phyloP scores from a whole-genome alignment of 192 early-diverging fungal genomes.

The Podila epigama region DNA sequence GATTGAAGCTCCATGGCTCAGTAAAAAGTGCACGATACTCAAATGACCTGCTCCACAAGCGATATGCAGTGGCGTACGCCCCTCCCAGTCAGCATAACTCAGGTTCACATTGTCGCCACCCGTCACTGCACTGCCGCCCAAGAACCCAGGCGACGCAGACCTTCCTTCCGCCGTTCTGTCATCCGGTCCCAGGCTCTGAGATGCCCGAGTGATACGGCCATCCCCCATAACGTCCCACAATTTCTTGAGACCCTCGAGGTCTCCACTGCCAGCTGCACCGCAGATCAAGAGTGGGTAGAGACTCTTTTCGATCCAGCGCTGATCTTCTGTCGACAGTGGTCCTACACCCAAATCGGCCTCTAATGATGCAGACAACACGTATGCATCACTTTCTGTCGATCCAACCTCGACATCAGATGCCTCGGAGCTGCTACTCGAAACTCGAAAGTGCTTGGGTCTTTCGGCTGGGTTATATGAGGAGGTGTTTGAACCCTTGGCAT shows the following conservation, averaged over 20 bases:
- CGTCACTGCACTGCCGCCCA: conserved; percentile 28
- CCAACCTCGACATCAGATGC: conserved; percentile 9
- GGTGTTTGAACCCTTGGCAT: background rate
- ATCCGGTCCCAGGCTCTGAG: conserved; percentile 19
- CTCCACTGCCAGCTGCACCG: conserved; percentile 84
- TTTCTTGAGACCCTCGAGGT: conserved; percentile 78
- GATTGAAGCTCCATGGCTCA: conserved; percentile 87
- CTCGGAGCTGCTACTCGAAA: background rate
- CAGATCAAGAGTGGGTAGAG: conserved; percentile 87
- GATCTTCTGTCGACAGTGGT: conserved; percentile 57
- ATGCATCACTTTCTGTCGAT: conserved; percentile 1
- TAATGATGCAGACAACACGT: background rate
- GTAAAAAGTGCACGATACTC: conserved; percentile 75
- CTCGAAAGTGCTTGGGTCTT: background rate
- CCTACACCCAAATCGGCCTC: conserved; percentile 25
- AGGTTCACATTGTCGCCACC: conserved; percentile 19
- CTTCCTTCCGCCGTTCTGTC: background rate
- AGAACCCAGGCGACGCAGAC: conserved; percentile 8
- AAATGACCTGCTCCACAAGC: conserved; percentile 82
- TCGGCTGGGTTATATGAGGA: background rate
- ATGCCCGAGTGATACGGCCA: conserved; percentile 13
- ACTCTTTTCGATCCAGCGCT: conserved; percentile 74
- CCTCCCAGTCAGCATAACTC: conserved; percentile 48
- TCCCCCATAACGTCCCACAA: conserved; percentile 60
- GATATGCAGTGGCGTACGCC: conserved; percentile 86